Conservation (phyloP, 2,329 filamentous ascomycete genomes). For the Microdochium trichocladiopsis region DNA sequence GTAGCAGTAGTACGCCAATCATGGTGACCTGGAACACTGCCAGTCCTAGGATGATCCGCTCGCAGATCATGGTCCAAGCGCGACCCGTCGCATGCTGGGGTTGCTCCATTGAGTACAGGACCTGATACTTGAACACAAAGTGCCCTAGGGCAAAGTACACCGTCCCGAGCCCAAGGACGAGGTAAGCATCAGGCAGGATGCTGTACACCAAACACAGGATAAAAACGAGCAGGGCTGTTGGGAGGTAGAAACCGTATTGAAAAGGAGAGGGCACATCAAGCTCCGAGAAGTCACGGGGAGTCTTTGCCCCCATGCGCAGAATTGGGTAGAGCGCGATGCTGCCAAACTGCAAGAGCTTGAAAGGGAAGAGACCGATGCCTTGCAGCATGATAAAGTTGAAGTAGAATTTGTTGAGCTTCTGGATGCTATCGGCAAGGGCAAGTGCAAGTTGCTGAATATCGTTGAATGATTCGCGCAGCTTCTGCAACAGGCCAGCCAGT, state of each 20-base stretch:
- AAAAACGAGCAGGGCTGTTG: conserved; percentile 85
- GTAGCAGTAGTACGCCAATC: conserved; percentile 74
- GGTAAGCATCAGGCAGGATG: conserved; percentile 70
- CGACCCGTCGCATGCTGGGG: conserved; percentile 88
- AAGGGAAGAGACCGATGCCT: conserved; percentile 86
- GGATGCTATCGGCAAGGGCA: conserved; percentile 68
- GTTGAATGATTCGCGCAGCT: conserved; percentile 66
- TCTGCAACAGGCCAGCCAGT: conserved; percentile 62
- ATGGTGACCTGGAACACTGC: conserved; percentile 88
- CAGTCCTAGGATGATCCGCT: conserved; percentile 79
- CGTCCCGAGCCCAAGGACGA: conserved; percentile 74
- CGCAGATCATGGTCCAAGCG: conserved; percentile 95
- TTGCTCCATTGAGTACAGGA: conserved; percentile 97
- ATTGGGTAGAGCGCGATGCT: conserved; percentile 79
- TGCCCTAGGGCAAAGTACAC: conserved; percentile 79
- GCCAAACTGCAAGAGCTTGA: conserved; percentile 85
- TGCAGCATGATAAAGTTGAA: conserved; percentile 92
- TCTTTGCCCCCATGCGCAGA: conserved; percentile 69
- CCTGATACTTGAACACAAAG: conserved; percentile 93
- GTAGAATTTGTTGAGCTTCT: conserved; percentile 75
- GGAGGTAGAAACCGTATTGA: conserved; percentile 93
- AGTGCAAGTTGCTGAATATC: conserved; percentile 75
- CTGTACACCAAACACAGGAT: conserved; percentile 96
- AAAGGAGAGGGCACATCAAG: conserved; percentile 78
- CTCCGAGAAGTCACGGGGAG: conserved; percentile 82